Percentiles rank a stretch among this genome's conserved stretches.
These are phyloP conservation scores for Wickerhamiella alocasiicola DNA, from an alignment of 805 yeast genomes.

Conservation along the genomic window DNA sequence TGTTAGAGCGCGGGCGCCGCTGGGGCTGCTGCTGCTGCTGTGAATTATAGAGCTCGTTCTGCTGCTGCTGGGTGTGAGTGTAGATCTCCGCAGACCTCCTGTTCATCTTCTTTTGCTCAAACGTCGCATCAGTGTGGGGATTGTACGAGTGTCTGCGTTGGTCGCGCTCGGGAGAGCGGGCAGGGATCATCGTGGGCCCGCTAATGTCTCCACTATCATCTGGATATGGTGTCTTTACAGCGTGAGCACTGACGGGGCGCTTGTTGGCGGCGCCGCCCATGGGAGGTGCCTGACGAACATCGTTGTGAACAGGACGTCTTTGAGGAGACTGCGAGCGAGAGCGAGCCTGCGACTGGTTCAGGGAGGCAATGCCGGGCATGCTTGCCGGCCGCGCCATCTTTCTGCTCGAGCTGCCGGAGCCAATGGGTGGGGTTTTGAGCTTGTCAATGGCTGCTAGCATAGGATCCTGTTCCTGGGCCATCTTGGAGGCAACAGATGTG, in stretches of 20 bases:
- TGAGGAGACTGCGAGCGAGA: neutral
- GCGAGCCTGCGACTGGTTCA: neutral
- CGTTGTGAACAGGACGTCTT: conserved; percentile 1
- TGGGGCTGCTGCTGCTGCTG: conserved; percentile 9
- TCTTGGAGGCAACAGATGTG: conserved; percentile 9
- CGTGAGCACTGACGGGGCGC: neutral
- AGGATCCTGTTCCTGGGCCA: conserved; percentile 32
- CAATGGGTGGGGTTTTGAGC: conserved; percentile 25
- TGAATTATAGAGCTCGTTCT: neutral
- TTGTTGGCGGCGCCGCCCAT: neutral
- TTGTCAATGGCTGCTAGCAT: conserved; percentile 42
- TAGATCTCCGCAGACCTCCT: conserved; percentile 8
- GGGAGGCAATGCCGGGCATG: conserved; percentile 13
- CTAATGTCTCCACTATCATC: conserved; percentile 4
- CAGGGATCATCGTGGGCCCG: conserved; percentile 8
- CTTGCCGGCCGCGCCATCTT: conserved; percentile 14
- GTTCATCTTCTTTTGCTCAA: conserved; percentile 3
- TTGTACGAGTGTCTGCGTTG: neutral
- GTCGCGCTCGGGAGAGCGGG: conserved; percentile 7
- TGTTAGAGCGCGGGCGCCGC: conserved; percentile 5
- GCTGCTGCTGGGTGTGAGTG: conserved; percentile 4
- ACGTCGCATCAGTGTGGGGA: neutral
- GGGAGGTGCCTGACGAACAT: conserved; percentile 8
- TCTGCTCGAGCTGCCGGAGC: neutral
- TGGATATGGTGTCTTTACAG: conserved; percentile 6